Evolutionary conservation across 192 early-diverging fungal species (phyloP), one percentile per base, ranked within the genome.

Genomic region (Coemansia asiatica): DNA sequence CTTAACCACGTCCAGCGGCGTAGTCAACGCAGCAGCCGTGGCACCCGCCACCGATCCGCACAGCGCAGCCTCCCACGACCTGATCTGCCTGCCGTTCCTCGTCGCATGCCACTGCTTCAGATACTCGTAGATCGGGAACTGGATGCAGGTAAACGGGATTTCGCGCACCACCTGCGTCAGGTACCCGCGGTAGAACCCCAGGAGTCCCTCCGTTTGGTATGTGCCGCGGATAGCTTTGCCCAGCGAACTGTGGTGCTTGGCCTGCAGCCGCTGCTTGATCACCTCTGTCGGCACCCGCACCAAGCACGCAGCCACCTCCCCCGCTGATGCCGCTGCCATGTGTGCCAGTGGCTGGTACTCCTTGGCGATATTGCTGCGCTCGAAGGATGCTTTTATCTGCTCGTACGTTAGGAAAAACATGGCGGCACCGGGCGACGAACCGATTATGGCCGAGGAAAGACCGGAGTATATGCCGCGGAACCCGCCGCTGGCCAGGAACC

Each of bases 371-470:
- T 59, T 26, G 1, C 66, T 65, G 27, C 46, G 60, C 22, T 64
- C 63, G 16, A 60, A 64, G 0, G 72, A 64, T 1, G 74, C 66
- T 75, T 98, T 97, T 38, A 88, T 73, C 13, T 86, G 79, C 65
- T 97, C 95, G 77, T 98, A 98, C 0, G 90, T 91, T 2, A 95
- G 87, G 75, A 98, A 98, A 79, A 98, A 98, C 63, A 91, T 70
- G 0, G 91, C 87, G 0, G 91, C 91, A 84, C 81, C 79, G 1
- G 97, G 97, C 7, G 95, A 93, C 38, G 94, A 96, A 25, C 95
- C 97, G 68, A 95, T 84, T n/a, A 95, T 89, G 4, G 92, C 94
- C 23, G 92, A 91, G 7, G 90, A 88, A 35, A 98, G 82, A 0
- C 97, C 97, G 47, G 89, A 88, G 75, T 96, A 98, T 49, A 98